phyloP scores from a whole-genome alignment of 148 eudicot genomes.

The Arctostaphylos glauca region DNA sequence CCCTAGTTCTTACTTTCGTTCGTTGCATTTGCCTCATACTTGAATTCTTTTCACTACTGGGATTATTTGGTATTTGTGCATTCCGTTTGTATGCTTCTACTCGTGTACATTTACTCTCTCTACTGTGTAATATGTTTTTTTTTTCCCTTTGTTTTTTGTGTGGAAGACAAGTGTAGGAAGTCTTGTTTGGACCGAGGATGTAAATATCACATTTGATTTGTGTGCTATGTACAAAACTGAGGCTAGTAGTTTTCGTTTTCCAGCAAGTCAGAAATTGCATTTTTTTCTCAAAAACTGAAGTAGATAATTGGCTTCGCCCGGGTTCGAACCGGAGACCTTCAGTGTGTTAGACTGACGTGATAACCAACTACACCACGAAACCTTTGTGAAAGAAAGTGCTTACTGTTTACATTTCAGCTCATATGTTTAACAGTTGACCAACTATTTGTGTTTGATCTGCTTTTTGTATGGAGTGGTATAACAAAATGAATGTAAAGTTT shows the following conservation, averaged over 20 bases:
- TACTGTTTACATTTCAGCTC: too few species aligned
- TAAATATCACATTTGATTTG: background rate
- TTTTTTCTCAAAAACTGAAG: too few species aligned
- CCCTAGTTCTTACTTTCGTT: background rate
- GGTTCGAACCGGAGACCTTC: conserved; percentile 97
- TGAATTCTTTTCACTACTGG: background rate
- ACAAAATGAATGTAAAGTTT: background rate
- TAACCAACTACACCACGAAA: conserved; percentile 99
- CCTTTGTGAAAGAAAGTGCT: conserved; percentile 13
- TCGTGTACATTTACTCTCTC: conserved; percentile 8
- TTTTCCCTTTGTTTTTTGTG: background rate
- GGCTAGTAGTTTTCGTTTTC: background rate
- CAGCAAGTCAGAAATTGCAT: background rate
- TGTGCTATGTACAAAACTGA: background rate
- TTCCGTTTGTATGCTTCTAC: conserved; percentile 3
- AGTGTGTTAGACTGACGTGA: conserved; percentile 99
- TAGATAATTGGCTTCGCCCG: conserved; percentile 69
- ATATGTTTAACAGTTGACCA: background rate
- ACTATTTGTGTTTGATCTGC: background rate
- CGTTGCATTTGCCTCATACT: background rate
- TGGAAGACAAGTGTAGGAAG: background rate
- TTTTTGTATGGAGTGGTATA: background rate
- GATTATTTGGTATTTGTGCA: background rate
- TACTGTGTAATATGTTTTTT: background rate
- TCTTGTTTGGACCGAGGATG: background rate